Evolutionary conservation across 2,329 filamentous ascomycete species (phyloP).

Genomic region (Dothideomycetes sp.): DNA sequence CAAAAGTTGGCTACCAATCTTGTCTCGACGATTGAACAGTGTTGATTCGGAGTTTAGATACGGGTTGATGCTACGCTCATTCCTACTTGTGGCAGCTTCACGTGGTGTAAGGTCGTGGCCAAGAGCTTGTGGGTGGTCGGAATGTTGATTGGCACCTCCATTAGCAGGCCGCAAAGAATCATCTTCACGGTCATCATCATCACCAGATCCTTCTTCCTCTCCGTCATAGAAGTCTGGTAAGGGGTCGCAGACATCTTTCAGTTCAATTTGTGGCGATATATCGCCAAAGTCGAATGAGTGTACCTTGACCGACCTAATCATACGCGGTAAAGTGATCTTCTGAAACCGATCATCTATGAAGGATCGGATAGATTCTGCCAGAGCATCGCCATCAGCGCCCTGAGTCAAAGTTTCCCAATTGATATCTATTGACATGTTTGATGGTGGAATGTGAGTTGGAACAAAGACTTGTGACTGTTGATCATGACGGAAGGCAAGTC

Average conservation of each 20-base stretch:
- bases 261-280: constrained; percentile 71
- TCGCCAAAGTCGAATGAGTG: constrained; percentile 88
- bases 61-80: neutral
- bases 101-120: neutral
- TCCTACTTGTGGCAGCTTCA: neutral
- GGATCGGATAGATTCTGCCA: constrained; percentile 76
- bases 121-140: no score
- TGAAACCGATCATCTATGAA: constrained; percentile 97
- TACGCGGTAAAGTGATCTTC: constrained; percentile 77
- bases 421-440: constrained; percentile 85
- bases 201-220: constrained; percentile 52
- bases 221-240: constrained; percentile 94
- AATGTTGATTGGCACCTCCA: no score
- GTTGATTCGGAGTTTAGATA: neutral
- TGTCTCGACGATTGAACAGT: constrained; percentile 7
- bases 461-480: neutral
- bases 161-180: no score
- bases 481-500: constrained; percentile 3
- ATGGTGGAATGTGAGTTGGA: neutral
- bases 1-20: constrained; percentile 22
- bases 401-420: constrained; percentile 90
- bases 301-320: constrained; percentile 92
- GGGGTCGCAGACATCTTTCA: constrained; percentile 95
- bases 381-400: constrained; percentile 73
- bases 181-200: constrained; percentile 23